Base-by-base conservation (phyloP, 2,329 filamentous ascomycete species). In the Botryosphaeria agaves region DNA sequence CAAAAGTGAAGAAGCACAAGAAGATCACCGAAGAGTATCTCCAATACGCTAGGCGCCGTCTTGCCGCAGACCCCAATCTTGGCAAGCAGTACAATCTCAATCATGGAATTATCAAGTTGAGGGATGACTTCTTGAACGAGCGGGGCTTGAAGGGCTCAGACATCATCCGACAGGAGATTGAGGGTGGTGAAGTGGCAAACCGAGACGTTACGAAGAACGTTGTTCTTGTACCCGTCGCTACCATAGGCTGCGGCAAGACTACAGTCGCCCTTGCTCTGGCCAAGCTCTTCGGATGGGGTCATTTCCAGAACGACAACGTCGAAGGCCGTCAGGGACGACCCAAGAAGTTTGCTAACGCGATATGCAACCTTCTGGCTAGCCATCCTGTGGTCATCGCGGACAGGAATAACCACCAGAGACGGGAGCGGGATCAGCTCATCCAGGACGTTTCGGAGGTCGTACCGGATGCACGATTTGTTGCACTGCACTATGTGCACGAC, bases 261-360 rank as follows among this genome's bases (percentile, higher is more conserved):
- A 98, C 89, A 0, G 59, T 98, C 29, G 84, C 81, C 3, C 56
- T 91, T 29, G 85, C 81, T 2, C 61, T 98, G 14, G 67, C 69
- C 4, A 76, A 82, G 45, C 66, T 98, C 1, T 94, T 95, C 41
- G 72, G 66, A 32, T 95, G 85, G 80, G 87, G 83, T 11, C 84
- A 93, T 48, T 64, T 94, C 29, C 89, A 98, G 48, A 98, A 98
- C 49, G 89, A 98, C 57, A 92, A 98, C 48, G 89, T 98, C 35
- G 72, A 73, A 31, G 82, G 75, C 38, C 77, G 79, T 49, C 66
- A 61, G 40, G 69, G 67, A 32, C 79, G 87, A 20, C 78, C 83
- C 3, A 71, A 76, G 37, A 69, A 72, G 32, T 95, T 98, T 49
- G 79, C 77, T 0, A 66, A 72, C 30, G 70, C 71, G 20, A 64